A percentile compares a stretch with the other conserved stretches of the same genome.
These are phyloP conservation scores for Schwanniomyces sp. DNA, from an alignment of 805 yeast genomes.

Conservation along the genomic window DNA sequence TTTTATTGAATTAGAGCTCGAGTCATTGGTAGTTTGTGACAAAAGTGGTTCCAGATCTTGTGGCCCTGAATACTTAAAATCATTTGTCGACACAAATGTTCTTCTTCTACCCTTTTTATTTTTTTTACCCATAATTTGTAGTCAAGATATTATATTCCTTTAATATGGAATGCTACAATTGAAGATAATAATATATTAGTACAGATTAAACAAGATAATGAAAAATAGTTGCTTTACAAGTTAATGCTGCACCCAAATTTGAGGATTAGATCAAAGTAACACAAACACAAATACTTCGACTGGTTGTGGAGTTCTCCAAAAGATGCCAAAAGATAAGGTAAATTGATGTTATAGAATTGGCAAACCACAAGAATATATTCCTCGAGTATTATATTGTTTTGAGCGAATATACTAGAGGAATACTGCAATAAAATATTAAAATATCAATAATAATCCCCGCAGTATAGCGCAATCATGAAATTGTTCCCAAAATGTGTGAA, in stretches of 20 bases:
- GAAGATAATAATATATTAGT: too few relatives aligned
- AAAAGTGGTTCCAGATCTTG: not conserved
- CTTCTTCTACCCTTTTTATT: constrained; percentile 2
- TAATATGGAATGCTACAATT: too few relatives aligned
- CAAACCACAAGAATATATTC: too few relatives aligned
- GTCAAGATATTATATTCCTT: too few relatives aligned
- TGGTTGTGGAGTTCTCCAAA: not conserved
- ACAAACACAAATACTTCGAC: not conserved
- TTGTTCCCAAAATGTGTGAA: too few relatives aligned
- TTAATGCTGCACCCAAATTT: not conserved
- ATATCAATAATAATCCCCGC: too few relatives aligned
- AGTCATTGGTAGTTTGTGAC: not conserved
- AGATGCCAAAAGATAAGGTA: too few relatives aligned
- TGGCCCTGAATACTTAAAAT: not conserved
- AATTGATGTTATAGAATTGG: too few relatives aligned
- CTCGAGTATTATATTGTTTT: too few relatives aligned
- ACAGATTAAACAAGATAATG: not conserved
- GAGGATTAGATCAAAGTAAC: not conserved
- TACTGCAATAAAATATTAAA: too few relatives aligned
- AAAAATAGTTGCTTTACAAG: not conserved
- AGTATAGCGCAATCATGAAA: too few relatives aligned
- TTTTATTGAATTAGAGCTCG: not conserved
- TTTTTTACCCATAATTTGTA: not conserved
- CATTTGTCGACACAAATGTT: not conserved
- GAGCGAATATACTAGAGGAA: too few relatives aligned